These are phyloP conservation scores for Fusarium staphyleae DNA, from an alignment of 2,329 filamentous ascomycete species.

Conservation along the genomic window DNA sequence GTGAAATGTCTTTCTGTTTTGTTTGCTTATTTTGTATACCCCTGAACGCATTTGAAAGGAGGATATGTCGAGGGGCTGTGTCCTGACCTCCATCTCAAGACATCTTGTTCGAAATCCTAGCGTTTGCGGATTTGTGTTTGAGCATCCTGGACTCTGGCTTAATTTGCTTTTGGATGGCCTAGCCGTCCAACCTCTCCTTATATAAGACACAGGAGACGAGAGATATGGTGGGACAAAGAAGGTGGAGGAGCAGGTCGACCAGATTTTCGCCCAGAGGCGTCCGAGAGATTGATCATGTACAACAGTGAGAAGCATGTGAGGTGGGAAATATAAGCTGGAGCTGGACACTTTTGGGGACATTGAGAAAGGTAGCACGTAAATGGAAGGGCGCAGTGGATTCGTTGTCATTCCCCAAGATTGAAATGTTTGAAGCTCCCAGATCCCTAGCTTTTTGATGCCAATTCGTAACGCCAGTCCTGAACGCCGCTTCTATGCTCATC, in stretches of 20 bases:
- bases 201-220: neutral
- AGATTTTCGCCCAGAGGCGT: neutral
- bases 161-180: neutral
- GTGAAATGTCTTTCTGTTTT: constrained; percentile 18
- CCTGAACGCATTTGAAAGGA: constrained; percentile 33
- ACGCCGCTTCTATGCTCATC: constrained; percentile 41
- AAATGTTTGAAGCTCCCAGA: constrained; percentile 27
- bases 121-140: constrained; percentile 17
- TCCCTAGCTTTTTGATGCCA: constrained; percentile 36
- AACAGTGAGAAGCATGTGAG: constrained; percentile 30
- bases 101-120: constrained; percentile 24
- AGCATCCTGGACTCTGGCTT: constrained; percentile 14
- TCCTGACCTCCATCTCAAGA: constrained; percentile 14
- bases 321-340: constrained; percentile 31
- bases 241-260: neutral
- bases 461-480: constrained; percentile 43
- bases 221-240: neutral
- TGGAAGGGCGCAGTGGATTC: constrained; percentile 27
- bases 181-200: neutral
- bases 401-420: constrained; percentile 29
- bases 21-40: constrained; percentile 38
- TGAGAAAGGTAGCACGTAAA: constrained; percentile 26
- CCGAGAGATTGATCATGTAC: constrained; percentile 29
- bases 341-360: constrained; percentile 22
- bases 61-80: constrained; percentile 19